A percentile compares a stretch with the other conserved stretches of the same genome.
Conservation (phyloP, 441 rosid genomes). For the Aquilaria agallochum region DNA sequence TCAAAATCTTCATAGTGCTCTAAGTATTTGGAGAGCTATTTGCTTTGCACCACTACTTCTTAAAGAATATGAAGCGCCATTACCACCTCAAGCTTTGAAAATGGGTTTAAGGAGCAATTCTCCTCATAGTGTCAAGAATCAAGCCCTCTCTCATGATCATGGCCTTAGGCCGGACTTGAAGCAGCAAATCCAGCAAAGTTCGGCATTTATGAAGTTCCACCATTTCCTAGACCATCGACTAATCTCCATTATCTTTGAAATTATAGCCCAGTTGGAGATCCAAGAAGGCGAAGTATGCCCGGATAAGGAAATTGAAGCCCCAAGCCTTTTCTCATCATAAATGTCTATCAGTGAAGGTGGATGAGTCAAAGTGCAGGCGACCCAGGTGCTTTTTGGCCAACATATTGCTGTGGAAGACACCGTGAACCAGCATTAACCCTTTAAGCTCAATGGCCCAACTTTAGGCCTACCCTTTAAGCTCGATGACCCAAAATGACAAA, state of each 20-base stretch:
- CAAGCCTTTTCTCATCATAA: too few relatives aligned
- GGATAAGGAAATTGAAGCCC: too few relatives aligned
- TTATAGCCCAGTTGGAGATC: too few relatives aligned
- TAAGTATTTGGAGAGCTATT: conserved; percentile 41
- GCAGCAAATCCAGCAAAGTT: conserved; percentile 9
- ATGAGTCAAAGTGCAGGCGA: too few relatives aligned
- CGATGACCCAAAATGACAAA: too few relatives aligned
- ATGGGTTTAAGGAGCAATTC: conserved; percentile 28
- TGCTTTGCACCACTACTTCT: conserved; percentile 40
- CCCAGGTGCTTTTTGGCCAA: too few relatives aligned
- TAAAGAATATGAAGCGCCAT: conserved; percentile 39
- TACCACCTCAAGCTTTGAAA: conserved; percentile 36
- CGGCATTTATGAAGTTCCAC: conserved; percentile 8
- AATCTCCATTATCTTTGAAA: background rate
- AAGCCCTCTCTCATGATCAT: conserved; percentile 7
- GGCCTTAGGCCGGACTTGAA: conserved; percentile 6
- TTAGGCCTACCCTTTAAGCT: too few relatives aligned
- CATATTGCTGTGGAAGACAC: too few relatives aligned
- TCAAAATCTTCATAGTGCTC: conserved; percentile 50
- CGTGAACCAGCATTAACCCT: too few relatives aligned
- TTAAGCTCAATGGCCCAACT: too few relatives aligned
- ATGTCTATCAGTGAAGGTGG: too few relatives aligned
- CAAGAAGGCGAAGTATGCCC: too few relatives aligned
- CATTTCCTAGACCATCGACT: background rate
- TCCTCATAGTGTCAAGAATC: conserved; percentile 16